Conservation (phyloP, 352 stramenopile species). For the Globisporangium mamillatum region DNA sequence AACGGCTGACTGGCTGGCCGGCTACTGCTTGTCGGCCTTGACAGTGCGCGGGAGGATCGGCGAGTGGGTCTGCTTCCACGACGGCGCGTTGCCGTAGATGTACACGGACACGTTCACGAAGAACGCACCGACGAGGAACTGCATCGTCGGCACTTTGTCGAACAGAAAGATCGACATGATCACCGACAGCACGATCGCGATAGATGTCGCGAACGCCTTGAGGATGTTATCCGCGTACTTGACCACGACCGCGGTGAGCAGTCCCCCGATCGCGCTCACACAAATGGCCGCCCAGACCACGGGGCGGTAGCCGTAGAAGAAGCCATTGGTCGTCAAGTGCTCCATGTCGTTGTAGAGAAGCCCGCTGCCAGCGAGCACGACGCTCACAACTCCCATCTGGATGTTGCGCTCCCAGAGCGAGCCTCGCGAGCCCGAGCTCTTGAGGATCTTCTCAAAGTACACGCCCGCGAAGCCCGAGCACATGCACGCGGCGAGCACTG, state of each 20-base stretch:
- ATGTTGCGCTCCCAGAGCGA: slow-evolving; percentile 84
- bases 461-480: slow-evolving; percentile 83
- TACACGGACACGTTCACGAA: slow-evolving; percentile 85
- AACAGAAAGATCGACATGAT: slow-evolving; percentile 85
- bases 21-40: slow-evolving; percentile 11
- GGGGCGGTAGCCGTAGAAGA: slow-evolving; percentile 83
- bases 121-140: slow-evolving; percentile 70
- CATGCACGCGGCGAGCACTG: slow-evolving; percentile 66
- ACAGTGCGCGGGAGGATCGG: slow-evolving; percentile 20
- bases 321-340: slow-evolving; percentile 46
- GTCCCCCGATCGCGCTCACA: slow-evolving; percentile 64
- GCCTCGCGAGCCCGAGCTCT: slow-evolving; percentile 50
- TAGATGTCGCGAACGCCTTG: slow-evolving; percentile 84
- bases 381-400: slow-evolving; percentile 76
- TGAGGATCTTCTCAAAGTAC: slow-evolving; percentile 89
- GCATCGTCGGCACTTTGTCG: slow-evolving; percentile 69
- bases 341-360: slow-evolving; percentile 65
- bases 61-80: slow-evolving; percentile 27
- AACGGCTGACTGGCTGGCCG: too few species aligned
- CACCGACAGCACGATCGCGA: slow-evolving; percentile 77
- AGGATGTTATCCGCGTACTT: slow-evolving; percentile 89
- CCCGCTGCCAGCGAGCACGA: slow-evolving; percentile 55
- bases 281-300: slow-evolving; percentile 74
- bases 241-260: slow-evolving; percentile 82
- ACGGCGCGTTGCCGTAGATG: slow-evolving; percentile 60